A percentile compares a stretch with the other conserved stretches of the same genome.
Evolutionary conservation across 768 basidiomycete genomes (phyloP).

Genomic region (Mycena amicta): DNA sequence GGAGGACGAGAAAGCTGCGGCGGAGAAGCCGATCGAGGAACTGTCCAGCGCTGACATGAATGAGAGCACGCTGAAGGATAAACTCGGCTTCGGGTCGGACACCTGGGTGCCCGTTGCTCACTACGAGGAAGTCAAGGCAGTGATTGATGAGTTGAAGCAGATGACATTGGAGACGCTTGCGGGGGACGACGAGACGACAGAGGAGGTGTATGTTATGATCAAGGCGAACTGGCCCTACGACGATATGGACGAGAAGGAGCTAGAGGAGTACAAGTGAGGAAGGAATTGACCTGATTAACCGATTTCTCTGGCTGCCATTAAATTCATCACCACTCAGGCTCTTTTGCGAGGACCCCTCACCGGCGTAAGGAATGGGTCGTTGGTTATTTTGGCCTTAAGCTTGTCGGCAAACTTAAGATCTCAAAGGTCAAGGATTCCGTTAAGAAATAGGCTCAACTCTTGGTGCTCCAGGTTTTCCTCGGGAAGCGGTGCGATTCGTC

Average conservation of each 20-base stretch:
- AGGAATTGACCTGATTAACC: too few species aligned
- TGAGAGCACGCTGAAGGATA: slow-evolving; percentile 22
- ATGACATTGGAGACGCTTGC: slow-evolving; percentile 21
- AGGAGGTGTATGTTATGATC: slow-evolving; percentile 33
- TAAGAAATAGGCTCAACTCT: too few species aligned
- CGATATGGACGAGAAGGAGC: slow-evolving; percentile 41
- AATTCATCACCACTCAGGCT: too few species aligned
- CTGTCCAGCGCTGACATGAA: slow-evolving; percentile 19
- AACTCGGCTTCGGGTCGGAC: slow-evolving; percentile 27
- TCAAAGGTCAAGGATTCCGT: too few species aligned
- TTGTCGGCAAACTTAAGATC: too few species aligned
- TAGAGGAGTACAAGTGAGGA: slow-evolving; percentile 23
- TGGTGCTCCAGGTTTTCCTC: too few species aligned
- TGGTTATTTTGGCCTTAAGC: too few species aligned
- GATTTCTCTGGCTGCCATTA: too few species aligned
- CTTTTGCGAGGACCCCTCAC: too few species aligned
- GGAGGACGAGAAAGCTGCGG: slow-evolving; percentile 27
- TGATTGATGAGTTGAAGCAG: slow-evolving; percentile 25
- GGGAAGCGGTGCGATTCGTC: too few species aligned
- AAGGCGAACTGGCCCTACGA: slow-evolving; percentile 39
- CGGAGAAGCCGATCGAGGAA: slow-evolving; percentile 28
- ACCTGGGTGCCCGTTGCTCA: slow-evolving; percentile 34
- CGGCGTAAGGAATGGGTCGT: too few species aligned
- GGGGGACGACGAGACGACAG: slow-evolving; percentile 20
- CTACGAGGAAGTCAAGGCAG: slow-evolving; percentile 33